phyloP scores from a whole-genome alignment of 345 rosid genomes.

The Arabidopsis arenosa region DNA sequence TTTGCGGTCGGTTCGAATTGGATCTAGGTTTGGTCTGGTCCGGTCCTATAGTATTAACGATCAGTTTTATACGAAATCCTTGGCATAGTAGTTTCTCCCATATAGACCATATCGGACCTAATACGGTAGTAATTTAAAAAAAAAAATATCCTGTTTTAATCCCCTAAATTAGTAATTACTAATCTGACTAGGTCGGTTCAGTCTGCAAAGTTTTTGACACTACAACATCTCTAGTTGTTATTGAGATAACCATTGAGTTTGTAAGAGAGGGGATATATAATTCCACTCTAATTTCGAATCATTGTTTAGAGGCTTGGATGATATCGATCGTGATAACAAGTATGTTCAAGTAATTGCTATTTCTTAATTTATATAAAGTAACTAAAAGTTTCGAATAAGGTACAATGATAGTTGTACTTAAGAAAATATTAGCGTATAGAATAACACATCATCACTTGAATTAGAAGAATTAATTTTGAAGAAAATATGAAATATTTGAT shows the following conservation, averaged over 20 bases:
- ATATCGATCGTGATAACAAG: neutral
- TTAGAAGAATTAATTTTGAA: conserved; percentile 13
- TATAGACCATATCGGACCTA: neutral
- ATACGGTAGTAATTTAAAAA: neutral
- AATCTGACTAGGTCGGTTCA: neutral
- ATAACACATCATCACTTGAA: neutral
- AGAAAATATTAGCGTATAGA: conserved; percentile 8
- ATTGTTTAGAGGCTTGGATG: conserved; percentile 5
- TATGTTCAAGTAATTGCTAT: neutral
- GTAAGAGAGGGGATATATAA: neutral
- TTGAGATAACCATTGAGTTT: neutral
- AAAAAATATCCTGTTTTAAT: neutral
- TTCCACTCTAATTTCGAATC: neutral
- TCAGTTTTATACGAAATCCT: neutral
- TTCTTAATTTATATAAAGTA: conserved; percentile 18
- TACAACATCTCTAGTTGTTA: neutral
- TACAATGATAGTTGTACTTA: neutral
- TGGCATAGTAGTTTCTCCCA: neutral
- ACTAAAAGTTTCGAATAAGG: conserved; percentile 9
- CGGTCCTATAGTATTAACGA: neutral
- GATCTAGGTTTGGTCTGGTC: conserved; percentile 8
- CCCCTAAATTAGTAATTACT: neutral
- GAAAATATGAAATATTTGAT: conserved; percentile 6
- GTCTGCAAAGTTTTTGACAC: neutral
- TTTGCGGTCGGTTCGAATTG: neutral